Conservation (phyloP, 2,329 filamentous ascomycete genomes). For the Scytalidium lignicola region DNA sequence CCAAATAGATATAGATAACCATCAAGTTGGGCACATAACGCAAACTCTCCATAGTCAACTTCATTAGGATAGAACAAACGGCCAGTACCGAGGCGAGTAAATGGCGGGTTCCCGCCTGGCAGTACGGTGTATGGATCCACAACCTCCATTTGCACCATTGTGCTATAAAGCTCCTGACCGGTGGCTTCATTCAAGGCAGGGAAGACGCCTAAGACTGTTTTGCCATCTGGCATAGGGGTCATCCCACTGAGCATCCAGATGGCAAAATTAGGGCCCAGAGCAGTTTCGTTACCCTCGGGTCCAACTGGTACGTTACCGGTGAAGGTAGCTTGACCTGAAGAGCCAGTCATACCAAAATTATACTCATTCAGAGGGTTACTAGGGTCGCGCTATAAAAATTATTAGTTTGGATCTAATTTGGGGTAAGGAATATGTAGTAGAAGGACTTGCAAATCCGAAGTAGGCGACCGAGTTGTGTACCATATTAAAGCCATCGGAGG, state of each 20-base stretch:
- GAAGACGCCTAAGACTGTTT: constrained; percentile 4
- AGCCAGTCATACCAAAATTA: constrained; percentile 2
- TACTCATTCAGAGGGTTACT: constrained; percentile 1
- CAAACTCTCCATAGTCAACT: constrained; percentile 4
- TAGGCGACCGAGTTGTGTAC: constrained; percentile 8
- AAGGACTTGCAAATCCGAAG: constrained; percentile 3
- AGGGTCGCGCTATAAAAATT: not conserved
- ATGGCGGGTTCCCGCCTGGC: constrained; percentile 1
- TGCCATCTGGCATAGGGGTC: constrained; percentile 2
- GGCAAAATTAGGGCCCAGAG: not conserved
- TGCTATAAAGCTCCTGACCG: constrained; percentile 2
- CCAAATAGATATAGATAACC: constrained; percentile 5
- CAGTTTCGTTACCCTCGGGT: constrained; percentile 5
- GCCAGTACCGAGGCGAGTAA: constrained; percentile 2
- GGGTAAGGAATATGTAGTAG: too few species aligned
- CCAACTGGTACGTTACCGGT: constrained; percentile 3
- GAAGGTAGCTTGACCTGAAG: constrained; percentile 1
- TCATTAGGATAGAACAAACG: constrained; percentile 2
- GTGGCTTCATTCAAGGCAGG: constrained; percentile 2
- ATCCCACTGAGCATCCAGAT: constrained; percentile 3
- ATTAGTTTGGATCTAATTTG: not conserved
- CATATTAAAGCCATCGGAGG: constrained; percentile 4
- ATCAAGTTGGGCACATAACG: not conserved
- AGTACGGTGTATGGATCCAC: not conserved
- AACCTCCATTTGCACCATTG: constrained; percentile 7